A percentile compares a stretch with the other conserved stretches of the same genome.
Conservation (phyloP, 2,329 filamentous ascomycete species). For the Calycina herbarum region DNA sequence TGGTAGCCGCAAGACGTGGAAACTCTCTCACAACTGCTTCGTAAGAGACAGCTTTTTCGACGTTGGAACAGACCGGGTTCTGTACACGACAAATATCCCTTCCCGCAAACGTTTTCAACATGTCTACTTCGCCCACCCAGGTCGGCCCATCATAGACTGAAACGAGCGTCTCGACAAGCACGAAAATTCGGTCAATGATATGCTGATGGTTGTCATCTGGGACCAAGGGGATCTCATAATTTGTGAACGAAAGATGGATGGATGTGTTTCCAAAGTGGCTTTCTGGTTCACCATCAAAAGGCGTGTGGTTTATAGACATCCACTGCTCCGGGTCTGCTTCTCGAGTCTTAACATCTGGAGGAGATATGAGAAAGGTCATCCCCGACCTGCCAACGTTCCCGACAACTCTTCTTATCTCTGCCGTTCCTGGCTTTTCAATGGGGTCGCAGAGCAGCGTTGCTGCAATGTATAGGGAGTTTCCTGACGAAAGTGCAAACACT, state of each 20-base stretch:
- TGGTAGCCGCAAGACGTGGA: conserved; percentile 5
- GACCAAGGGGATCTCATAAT: conserved; percentile 10
- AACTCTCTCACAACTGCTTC: not conserved
- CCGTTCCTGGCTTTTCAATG: not conserved
- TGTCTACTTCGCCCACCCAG: conserved; percentile 32
- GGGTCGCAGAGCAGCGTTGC: conserved; percentile 30
- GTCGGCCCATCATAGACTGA: conserved; percentile 27
- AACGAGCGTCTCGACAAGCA: conserved; percentile 28
- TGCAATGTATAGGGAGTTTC: conserved; percentile 31
- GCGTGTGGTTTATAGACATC: conserved; percentile 13
- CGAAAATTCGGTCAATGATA: conserved; percentile 21
- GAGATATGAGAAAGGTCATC: conserved; percentile 19
- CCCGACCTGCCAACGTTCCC: conserved; percentile 27
- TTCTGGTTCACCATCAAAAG: not conserved
- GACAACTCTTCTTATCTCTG: conserved; percentile 26
- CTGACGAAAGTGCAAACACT: conserved; percentile 31
- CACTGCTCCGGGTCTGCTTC: conserved; percentile 15
- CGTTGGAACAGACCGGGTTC: no score
- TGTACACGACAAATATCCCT: not conserved
- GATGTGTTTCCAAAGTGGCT: conserved; percentile 6
- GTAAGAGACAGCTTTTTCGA: not conserved
- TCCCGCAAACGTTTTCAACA: conserved; percentile 16
- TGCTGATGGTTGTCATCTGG: conserved; percentile 18
- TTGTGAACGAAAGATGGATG: conserved; percentile 12
- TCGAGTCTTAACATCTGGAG: conserved; percentile 14